Evolutionary conservation across 371 early-diverging fungal species (phyloP).

Genomic region (Mortierella sp.): DNA sequence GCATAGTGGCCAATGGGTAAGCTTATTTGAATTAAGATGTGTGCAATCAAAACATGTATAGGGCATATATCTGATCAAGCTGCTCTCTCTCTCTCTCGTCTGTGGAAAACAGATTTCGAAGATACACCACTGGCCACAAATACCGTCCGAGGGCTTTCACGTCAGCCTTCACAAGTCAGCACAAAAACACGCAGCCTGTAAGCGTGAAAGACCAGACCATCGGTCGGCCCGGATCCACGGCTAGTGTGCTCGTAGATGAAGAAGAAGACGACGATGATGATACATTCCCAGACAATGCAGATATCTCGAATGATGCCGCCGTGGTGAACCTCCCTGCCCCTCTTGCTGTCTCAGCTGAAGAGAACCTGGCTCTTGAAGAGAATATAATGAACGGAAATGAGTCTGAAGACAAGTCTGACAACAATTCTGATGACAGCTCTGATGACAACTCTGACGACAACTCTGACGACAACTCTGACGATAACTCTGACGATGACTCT

Average conservation of each 20-base stretch:
- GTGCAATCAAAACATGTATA: conserved; percentile 10
- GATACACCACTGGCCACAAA: conserved; percentile 21
- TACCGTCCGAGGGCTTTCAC: conserved; percentile 26
- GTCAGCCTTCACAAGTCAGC: conserved; percentile 26
- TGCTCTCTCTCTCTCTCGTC: conserved; percentile 12
- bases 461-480: conserved; percentile 1
- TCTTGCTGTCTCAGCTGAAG: conserved; percentile 14
- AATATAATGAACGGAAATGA: no score
- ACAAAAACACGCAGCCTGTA: conserved; percentile 24
- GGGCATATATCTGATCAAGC: conserved; percentile 9
- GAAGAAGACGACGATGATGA: conserved; percentile 13
- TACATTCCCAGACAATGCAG: conserved; percentile 22
- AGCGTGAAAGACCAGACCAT: conserved; percentile 19
- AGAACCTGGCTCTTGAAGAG: conserved; percentile 2
- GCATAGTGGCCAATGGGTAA: conserved; percentile 15
- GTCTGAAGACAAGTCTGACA: conserved; percentile 5
- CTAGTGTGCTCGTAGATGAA: conserved; percentile 12
- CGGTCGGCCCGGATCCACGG: conserved; percentile 18
- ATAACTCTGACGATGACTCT: conserved; percentile 8
- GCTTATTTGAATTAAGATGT: conserved; percentile 12
- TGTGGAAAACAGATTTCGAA: conserved; percentile 22
- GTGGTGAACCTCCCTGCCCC: conserved; percentile 11
- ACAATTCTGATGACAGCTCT: neutral
- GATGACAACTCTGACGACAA: neutral
- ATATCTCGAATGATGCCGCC: conserved; percentile 17